phyloP scores from a whole-genome alignment of 164 flowering plant species.

The Umbellularia californica region DNA sequence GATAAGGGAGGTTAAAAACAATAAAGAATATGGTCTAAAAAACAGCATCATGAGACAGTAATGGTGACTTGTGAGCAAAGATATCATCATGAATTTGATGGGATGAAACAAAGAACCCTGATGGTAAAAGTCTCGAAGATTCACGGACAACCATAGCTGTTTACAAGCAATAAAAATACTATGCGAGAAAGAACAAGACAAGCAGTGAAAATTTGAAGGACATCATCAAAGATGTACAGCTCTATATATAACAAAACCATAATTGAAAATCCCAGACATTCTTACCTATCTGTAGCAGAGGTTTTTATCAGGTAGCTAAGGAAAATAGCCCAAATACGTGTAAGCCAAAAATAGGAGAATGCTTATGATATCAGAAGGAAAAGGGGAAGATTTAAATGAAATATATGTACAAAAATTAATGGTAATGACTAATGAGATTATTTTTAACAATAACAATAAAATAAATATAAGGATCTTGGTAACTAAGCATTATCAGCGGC shows the following conservation, averaged over 20 bases:
- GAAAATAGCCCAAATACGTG: background rate
- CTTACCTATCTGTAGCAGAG: background rate
- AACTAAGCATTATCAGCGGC: background rate
- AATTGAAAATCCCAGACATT: background rate
- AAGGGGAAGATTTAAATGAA: background rate
- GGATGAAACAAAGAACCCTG: background rate
- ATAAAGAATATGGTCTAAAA: constrained; percentile 3
- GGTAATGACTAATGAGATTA: background rate
- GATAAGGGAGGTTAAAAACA: constrained; percentile 9
- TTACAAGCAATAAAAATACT: background rate
- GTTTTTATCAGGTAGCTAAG: background rate
- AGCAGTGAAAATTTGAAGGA: background rate
- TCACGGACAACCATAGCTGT: background rate
- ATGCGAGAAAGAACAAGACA: background rate
- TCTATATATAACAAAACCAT: background rate
- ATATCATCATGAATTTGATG: background rate
- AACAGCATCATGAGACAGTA: background rate
- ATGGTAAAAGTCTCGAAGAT: background rate
- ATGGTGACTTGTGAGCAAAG: background rate
- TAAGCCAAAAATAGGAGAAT: no score
- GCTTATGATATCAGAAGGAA: background rate
- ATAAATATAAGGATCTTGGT: background rate
- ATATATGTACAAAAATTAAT: no score
- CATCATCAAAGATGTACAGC: background rate
- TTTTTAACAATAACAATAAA: no score